phyloP scores from a whole-genome alignment of 139 green algal species.

The Haematococcus lacustris region DNA sequence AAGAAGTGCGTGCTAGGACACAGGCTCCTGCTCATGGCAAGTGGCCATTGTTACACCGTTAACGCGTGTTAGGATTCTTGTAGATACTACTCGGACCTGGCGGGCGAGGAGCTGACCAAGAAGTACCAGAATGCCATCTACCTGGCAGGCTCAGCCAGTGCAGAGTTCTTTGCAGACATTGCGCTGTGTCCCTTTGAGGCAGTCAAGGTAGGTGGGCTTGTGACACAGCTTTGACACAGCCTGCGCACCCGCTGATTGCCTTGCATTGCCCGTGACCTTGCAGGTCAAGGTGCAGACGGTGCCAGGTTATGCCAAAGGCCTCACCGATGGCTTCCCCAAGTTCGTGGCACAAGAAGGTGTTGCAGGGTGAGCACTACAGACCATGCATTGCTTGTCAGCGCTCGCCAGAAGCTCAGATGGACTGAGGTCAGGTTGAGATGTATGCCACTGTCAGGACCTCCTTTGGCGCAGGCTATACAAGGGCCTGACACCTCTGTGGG shows the following conservation, averaged over 20 bases:
- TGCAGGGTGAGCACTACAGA: slow-evolving; percentile 22
- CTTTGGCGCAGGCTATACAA: slow-evolving; percentile 83
- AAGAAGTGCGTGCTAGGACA: slow-evolving; percentile 64
- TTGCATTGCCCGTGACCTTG: too few species aligned
- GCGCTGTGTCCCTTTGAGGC: slow-evolving; percentile 89
- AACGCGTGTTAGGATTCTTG: too few species aligned
- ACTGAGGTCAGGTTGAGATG: too few species aligned
- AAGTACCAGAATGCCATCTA: slow-evolving; percentile 88
- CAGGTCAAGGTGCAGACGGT: slow-evolving; percentile 90
- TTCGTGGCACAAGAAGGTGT: slow-evolving; percentile 63
- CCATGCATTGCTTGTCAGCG: background rate
- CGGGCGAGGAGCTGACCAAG: slow-evolving; percentile 65
- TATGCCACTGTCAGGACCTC: too few species aligned
- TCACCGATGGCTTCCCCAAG: slow-evolving; percentile 82
- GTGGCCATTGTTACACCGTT: background rate
- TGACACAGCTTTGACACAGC: too few species aligned
- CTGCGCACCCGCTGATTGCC: background rate
- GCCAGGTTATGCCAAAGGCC: slow-evolving; percentile 75
- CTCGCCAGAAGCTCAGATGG: background rate
- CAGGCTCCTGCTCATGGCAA: background rate
- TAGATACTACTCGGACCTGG: slow-evolving; percentile 81
- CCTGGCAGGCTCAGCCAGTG: slow-evolving; percentile 78
- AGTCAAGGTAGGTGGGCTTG: slow-evolving; percentile 78
- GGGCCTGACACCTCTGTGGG: slow-evolving; percentile 79
- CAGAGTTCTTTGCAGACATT: slow-evolving; percentile 94